A percentile compares a stretch with the other conserved stretches of the same genome.
Evolutionary conservation across 73 alveolate genomes (phyloP).

Genomic region (Blepharisma stoltei): DNA sequence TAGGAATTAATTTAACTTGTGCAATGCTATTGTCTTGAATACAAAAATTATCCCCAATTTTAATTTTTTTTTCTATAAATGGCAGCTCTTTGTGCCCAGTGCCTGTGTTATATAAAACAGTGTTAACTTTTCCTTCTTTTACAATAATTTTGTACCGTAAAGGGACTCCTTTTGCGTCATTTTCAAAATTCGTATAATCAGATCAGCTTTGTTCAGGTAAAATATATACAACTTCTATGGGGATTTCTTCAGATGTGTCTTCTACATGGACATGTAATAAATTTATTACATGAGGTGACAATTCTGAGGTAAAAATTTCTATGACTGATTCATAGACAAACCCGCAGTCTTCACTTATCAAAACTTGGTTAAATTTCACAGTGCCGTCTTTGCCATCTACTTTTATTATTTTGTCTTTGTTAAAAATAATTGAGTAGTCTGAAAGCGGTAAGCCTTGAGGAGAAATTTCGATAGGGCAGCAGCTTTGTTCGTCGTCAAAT

Average conservation of each 20-base stretch:
- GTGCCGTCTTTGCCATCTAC: slow-evolving; percentile 36
- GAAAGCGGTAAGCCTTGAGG: slow-evolving; percentile 42
- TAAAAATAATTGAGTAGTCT: slow-evolving; percentile 51
- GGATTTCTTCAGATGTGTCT: slow-evolving; percentile 59
- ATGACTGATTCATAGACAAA: slow-evolving; percentile 42
- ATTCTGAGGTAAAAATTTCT: slow-evolving; percentile 44
- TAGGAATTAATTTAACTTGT: slow-evolving; percentile 36
- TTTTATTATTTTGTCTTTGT: slow-evolving; percentile 38
- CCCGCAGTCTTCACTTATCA: slow-evolving; percentile 45
- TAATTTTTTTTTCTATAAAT: slow-evolving; percentile 40
- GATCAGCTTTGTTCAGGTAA: slow-evolving; percentile 32
- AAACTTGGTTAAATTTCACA: slow-evolving; percentile 35
- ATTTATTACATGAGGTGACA: slow-evolving; percentile 37
- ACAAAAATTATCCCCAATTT: slow-evolving; percentile 6
- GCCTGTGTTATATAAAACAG: slow-evolving; percentile 57
- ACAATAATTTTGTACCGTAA: slow-evolving; percentile 52
- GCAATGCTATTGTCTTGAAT: slow-evolving; percentile 14
- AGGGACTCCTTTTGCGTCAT: slow-evolving; percentile 42
- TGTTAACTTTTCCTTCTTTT: slow-evolving; percentile 33
- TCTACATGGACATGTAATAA: slow-evolving; percentile 53
- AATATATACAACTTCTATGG: slow-evolving; percentile 51
- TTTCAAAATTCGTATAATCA: slow-evolving; percentile 38
- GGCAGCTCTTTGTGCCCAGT: slow-evolving; percentile 36
- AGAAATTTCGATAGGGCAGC: slow-evolving; percentile 54
- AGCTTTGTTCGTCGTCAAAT: slow-evolving; percentile 40